A percentile compares a stretch with the other conserved stretches of the same genome.
These are phyloP conservation scores for Musa balbisiana DNA, from an alignment of 202 grass and related monocot species.

Conservation along the genomic window DNA sequence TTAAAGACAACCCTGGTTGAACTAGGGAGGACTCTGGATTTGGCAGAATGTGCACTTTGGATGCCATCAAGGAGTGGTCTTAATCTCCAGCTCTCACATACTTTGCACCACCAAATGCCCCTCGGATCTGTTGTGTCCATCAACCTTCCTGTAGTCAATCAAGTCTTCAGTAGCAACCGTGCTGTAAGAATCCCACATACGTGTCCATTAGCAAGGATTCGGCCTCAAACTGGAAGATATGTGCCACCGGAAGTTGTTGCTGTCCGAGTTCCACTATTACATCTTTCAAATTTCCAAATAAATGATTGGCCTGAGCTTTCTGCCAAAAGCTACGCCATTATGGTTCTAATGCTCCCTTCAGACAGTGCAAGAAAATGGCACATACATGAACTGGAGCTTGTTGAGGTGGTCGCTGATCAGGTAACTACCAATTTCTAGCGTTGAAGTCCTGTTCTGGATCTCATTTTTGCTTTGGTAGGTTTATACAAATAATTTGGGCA, in stretches of 20 bases:
- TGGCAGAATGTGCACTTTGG: constrained; percentile 92
- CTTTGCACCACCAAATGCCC: constrained; percentile 61
- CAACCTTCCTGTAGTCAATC: constrained; percentile 81
- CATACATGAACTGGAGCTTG: constrained; percentile 79
- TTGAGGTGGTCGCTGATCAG: constrained; percentile 99
- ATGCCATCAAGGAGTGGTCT: constrained; percentile 81
- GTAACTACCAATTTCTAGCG: constrained; percentile 26
- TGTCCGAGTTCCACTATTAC: constrained; percentile 74
- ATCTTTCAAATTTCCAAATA: constrained; percentile 98
- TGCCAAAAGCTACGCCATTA: constrained; percentile 81
- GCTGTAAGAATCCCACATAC: constrained; percentile 91
- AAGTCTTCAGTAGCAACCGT: constrained; percentile 78
- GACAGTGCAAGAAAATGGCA: constrained; percentile 95
- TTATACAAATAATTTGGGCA: background rate
- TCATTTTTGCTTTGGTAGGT: background rate
- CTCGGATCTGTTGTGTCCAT: constrained; percentile 56
- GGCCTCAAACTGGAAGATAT: constrained; percentile 59
- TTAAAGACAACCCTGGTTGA: constrained; percentile 92
- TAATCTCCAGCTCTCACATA: constrained; percentile 87
- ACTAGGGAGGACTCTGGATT: constrained; percentile 65
- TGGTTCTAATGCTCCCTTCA: constrained; percentile 94
- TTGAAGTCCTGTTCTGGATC: background rate
- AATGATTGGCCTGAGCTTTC: constrained; percentile 96
- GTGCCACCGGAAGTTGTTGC: constrained; percentile 88
- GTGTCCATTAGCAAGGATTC: constrained; percentile 72